These are phyloP conservation scores for Monosporascus ibericus DNA, from an alignment of 2,329 filamentous ascomycete species.

Conservation along the genomic window DNA sequence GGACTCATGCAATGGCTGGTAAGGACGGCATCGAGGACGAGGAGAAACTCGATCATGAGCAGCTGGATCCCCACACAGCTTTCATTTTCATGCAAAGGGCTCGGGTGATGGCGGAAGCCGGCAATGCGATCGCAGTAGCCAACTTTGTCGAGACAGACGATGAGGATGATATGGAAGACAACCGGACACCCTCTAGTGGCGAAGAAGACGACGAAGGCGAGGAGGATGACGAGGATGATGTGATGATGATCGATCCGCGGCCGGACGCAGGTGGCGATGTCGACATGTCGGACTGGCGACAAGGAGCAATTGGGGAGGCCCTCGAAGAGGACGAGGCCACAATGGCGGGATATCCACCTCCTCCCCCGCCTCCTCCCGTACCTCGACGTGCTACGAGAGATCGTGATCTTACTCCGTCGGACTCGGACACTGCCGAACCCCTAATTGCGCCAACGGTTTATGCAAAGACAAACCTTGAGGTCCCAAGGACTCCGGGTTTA, in stretches of 20 bases:
- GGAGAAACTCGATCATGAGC: conserved; percentile 51
- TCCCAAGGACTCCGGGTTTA: conserved; percentile 76
- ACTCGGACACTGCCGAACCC: conserved; percentile 66
- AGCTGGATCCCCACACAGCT: conserved; percentile 23
- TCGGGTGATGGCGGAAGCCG: conserved; percentile 25
- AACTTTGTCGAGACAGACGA: conserved; percentile 37
- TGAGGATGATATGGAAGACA: conserved; percentile 35
- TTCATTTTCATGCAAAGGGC: conserved; percentile 30
- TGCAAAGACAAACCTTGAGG: conserved; percentile 59
- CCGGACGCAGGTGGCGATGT: conserved; percentile 37
- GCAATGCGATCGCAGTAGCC: conserved; percentile 16
- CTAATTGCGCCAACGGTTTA: conserved; percentile 57
- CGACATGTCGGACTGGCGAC: conserved; percentile 42
- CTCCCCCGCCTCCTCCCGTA: conserved; percentile 55
- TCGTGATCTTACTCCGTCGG: conserved; percentile 61
- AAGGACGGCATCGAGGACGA: conserved; percentile 79
- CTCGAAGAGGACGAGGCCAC: conserved; percentile 73
- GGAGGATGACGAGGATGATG: conserved; percentile 51
- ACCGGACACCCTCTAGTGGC: conserved; percentile 27
- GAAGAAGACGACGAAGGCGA: conserved; percentile 59
- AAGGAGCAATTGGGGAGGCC: conserved; percentile 51
- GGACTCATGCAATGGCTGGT: conserved; percentile 71
- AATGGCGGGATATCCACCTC: conserved; percentile 65
- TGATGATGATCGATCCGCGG: conserved; percentile 51
- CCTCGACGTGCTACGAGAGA: conserved; percentile 42